Evolutionary conservation across 768 basidiomycete species (phyloP).

Genomic region (Rubroboletus satanas): DNA sequence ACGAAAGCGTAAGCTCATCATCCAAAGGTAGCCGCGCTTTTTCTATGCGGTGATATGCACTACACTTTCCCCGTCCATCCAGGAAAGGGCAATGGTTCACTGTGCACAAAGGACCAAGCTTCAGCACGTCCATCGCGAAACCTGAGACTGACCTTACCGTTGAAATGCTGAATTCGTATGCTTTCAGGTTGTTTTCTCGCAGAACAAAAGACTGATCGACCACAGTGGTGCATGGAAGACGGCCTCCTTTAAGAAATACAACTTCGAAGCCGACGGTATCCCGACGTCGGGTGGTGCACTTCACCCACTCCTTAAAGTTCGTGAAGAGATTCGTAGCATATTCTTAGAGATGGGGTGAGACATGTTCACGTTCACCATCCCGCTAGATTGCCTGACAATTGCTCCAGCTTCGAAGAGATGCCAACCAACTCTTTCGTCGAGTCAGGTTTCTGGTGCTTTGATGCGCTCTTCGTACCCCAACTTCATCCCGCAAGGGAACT

Average conservation of each 20-base stretch:
- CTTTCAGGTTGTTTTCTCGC: not conserved
- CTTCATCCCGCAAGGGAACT: conserved; percentile 97
- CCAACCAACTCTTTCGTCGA: conserved; percentile 94
- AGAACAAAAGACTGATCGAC: not conserved
- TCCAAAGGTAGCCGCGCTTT: conserved; percentile 58
- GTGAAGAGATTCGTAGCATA: conserved; percentile 95
- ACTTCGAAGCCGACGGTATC: conserved; percentile 94
- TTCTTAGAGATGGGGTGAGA: conserved; percentile 98
- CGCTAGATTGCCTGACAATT: not conserved
- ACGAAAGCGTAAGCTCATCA: conserved; percentile 84
- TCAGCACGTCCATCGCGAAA: conserved; percentile 88
- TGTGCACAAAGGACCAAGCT: conserved; percentile 77
- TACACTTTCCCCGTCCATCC: conserved; percentile 3
- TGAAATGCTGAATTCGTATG: conserved; percentile 91
- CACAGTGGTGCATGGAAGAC: conserved; percentile 91
- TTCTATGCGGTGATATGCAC: not conserved
- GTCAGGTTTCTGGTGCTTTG: conserved; percentile 99
- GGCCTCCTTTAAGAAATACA: conserved; percentile 94
- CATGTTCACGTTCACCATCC: not conserved
- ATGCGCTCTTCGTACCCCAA: conserved; percentile 96
- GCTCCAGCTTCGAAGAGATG: conserved; percentile 91
- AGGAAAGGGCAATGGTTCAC: conserved; percentile 97
- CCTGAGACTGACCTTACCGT: conserved; percentile 94
- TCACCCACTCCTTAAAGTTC: conserved; percentile 94
- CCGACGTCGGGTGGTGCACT: conserved; percentile 88